A percentile compares a stretch with the other conserved stretches of the same genome.
These are phyloP conservation scores for Mycena epipterygia DNA, from an alignment of 768 basidiomycete genomes.

Conservation along the genomic window DNA sequence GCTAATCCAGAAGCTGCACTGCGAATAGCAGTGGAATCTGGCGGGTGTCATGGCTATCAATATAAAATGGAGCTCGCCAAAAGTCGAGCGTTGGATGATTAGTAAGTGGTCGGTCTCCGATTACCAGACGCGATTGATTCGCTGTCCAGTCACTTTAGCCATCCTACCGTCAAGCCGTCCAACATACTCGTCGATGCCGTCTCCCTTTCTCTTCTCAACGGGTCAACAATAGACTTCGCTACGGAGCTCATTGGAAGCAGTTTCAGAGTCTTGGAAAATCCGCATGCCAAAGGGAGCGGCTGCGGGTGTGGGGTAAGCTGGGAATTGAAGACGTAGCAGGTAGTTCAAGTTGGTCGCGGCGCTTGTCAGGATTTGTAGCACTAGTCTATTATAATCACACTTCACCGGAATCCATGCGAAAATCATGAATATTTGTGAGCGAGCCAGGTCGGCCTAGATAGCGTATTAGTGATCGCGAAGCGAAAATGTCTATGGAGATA, in stretches of 20 bases:
- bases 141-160: slow-evolving; percentile 72
- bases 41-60: slow-evolving; percentile 98
- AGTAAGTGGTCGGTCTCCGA: slow-evolving; percentile 66
- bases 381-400: slow-evolving; percentile 17
- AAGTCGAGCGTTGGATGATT: slow-evolving; percentile 78
- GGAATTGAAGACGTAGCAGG: slow-evolving; percentile 73
- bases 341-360: not conserved
- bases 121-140: slow-evolving; percentile 17
- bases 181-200: slow-evolving; percentile 89
- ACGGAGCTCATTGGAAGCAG: slow-evolving; percentile 96
- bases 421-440: not conserved
- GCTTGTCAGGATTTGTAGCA: slow-evolving; percentile 11
- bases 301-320: slow-evolving; percentile 98
- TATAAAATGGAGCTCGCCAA: slow-evolving; percentile 91
- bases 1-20: slow-evolving; percentile 76
- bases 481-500: slow-evolving; percentile 32
- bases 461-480: slow-evolving; percentile 24
- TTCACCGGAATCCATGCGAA: not conserved
- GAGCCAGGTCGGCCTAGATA: slow-evolving; percentile 4
- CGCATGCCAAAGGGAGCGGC: slow-evolving; percentile 89
- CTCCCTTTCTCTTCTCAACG: slow-evolving; percentile 87
- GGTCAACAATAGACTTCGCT: slow-evolving; percentile 90
- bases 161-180: slow-evolving; percentile 77
- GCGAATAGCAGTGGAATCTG: slow-evolving; percentile 89
- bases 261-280: slow-evolving; percentile 88